These are phyloP conservation scores for Fusarium mundagurra DNA, from an alignment of 2,329 filamentous ascomycete genomes.

Conservation along the genomic window DNA sequence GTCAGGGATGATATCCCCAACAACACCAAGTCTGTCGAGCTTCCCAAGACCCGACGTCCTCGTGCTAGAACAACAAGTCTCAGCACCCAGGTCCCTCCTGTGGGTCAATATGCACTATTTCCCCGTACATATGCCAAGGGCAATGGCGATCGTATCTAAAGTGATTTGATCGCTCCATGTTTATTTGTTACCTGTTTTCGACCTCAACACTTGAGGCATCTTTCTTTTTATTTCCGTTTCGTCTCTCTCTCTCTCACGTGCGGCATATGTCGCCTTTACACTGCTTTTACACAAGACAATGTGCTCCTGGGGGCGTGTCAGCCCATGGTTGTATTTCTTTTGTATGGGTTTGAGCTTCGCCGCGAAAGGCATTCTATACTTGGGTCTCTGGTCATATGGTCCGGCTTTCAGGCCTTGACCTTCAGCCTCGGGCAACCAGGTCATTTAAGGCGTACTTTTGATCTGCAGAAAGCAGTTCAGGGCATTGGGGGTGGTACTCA, in stretches of 20 bases:
- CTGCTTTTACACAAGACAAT: constrained; percentile 1
- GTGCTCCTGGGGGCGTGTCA: not conserved
- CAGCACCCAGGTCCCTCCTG: constrained; percentile 53
- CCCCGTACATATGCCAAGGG: constrained; percentile 50
- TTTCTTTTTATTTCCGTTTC: constrained; percentile 4
- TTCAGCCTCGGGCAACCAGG: not conserved
- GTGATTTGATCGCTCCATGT: not conserved
- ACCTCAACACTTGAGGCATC: not conserved
- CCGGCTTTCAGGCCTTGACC: constrained; percentile 1
- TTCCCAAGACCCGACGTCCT: constrained; percentile 47
- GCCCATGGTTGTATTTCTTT: constrained; percentile 23
- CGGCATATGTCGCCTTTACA: constrained; percentile 2
- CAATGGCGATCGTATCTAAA: constrained; percentile 47
- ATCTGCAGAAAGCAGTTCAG: constrained; percentile 28
- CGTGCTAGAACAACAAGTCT: constrained; percentile 59
- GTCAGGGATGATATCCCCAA: constrained; percentile 44
- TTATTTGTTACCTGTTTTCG: constrained; percentile 9
- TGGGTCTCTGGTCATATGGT: not conserved
- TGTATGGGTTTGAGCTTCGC: constrained; percentile 23
- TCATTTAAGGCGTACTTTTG: constrained; percentile 20
- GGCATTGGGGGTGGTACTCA: constrained; percentile 27
- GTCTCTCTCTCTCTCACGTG: constrained; percentile 13
- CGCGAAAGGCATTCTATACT: not conserved
- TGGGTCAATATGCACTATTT: constrained; percentile 60
- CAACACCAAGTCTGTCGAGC: constrained; percentile 45